Base-by-base conservation (phyloP, 2,329 filamentous ascomycete genomes). In the Pseudogymnoascus sp. region DNA sequence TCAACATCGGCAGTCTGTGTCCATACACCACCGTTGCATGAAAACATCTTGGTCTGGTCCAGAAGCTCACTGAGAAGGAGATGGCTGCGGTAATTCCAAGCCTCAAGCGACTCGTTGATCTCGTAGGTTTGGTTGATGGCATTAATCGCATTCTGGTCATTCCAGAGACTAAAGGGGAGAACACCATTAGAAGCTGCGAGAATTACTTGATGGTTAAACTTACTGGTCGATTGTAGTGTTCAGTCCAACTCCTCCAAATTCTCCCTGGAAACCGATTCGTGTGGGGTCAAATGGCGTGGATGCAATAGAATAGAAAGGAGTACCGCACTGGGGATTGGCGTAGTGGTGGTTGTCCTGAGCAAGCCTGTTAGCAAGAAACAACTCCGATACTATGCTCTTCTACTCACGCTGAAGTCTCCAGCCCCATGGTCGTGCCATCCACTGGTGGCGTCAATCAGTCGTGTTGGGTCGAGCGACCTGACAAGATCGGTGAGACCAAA, bases 1-100 rank as follows among this genome's bases (percentile, higher is more conserved):
- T 90, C 87, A 0, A 90, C 87, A 68, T 90, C 88, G 0, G 85
- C 88, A 0, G 87, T 90, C 76, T 90, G 87, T 0, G 88, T 90
- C 81, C 86, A 90, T 0, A 90, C 81, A 10, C 82, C 88, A 0
- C 83, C 87, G 36, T 83, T 87, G 74, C 88, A 90, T 18, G 51
- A 57, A 57, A 57, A 57, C 0, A 83, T 79, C 64, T 83, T 78
- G 11, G 79, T 73, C 65, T 83, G 81, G 2, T 79, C 78, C 11
- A 71, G 69, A 2, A 84, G 72, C 64, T 83, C 80, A 3, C 61
- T 67, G 2, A 83, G 74, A 1, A 83, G 71, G 12, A 80, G 68
- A 45, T 86, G 80, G 0, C 83, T 81, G 60, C 87, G 84, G 71
- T 87, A 87, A 12, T 57, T 89, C 81, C 86, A 90, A 0, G 80